Percentiles rank a stretch among this genome's conserved stretches.
Conservation (phyloP, 2,329 filamentous ascomycete species). For the Aspergillus cejpii region DNA sequence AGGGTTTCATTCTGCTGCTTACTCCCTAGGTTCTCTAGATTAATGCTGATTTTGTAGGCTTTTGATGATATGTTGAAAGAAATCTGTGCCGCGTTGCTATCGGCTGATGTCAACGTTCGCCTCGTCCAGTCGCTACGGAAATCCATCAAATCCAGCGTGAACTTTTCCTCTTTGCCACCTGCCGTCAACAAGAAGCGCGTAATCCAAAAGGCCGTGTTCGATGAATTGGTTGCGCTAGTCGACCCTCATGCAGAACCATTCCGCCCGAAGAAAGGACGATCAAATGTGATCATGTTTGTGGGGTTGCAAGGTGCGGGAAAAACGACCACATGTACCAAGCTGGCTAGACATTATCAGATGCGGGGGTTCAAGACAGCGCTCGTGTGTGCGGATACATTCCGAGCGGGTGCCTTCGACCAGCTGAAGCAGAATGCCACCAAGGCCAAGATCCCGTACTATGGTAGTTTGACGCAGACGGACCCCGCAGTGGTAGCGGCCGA, state of each 20-base stretch:
- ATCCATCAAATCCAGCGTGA: conserved; percentile 83
- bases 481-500: conserved; percentile 89
- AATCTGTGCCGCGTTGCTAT: conserved; percentile 89
- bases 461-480: conserved; percentile 91
- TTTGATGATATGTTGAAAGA: conserved; percentile 99
- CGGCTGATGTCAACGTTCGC: conserved; percentile 94
- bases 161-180: conserved; percentile 86
- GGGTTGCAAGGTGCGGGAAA: conserved; percentile 96
- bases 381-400: conserved; percentile 97
- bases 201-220: conserved; percentile 96
- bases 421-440: conserved; percentile 98
- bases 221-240: conserved; percentile 90
- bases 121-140: conserved; percentile 87
- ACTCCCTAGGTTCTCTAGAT: conserved; percentile 1
- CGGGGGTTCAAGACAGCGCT: conserved; percentile 87
- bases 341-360: conserved; percentile 89
- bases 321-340: conserved; percentile 95
- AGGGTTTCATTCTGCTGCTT: conserved; percentile 7
- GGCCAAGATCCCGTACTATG: conserved; percentile 98
- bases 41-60: conserved; percentile 50
- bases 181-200: conserved; percentile 97
- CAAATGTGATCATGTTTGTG: conserved; percentile 99
- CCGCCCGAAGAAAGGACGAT: conserved; percentile 91
- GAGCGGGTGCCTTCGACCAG: conserved; percentile 96
- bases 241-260: conserved; percentile 93